These are phyloP conservation scores for Cadophora luteo-olivacea DNA, from an alignment of 2,329 filamentous ascomycete species.

Conservation along the genomic window DNA sequence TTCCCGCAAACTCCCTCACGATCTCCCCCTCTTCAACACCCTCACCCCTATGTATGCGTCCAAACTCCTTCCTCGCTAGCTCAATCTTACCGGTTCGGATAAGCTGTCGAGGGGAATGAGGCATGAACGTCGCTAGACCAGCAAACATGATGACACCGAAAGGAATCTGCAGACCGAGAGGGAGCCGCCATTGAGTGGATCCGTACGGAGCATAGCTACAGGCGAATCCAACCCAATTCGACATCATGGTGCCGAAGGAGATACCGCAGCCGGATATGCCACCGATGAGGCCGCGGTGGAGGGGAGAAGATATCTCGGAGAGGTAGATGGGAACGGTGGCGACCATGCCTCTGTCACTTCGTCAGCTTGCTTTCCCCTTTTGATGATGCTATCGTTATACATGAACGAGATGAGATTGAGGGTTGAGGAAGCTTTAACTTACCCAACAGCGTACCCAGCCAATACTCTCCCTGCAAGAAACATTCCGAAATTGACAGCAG, in stretches of 20 bases:
- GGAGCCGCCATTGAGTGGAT: constrained; percentile 59
- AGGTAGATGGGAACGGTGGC: constrained; percentile 41
- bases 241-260: constrained; percentile 60
- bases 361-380: background rate
- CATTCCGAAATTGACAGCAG: constrained; percentile 60
- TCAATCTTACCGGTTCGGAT: constrained; percentile 57
- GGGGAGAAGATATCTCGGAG: constrained; percentile 40
- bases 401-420: no score
- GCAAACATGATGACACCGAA: constrained; percentile 61
- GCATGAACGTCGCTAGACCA: constrained; percentile 62
- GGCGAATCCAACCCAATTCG: constrained; percentile 64
- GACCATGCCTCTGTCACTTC: constrained; percentile 30
- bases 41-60: constrained; percentile 52
- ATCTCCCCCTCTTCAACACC: constrained; percentile 48
- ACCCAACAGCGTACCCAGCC: constrained; percentile 54
- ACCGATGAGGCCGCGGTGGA: constrained; percentile 39
- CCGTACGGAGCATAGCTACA: constrained; percentile 61
- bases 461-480: constrained; percentile 57
- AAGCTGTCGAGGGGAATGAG: constrained; percentile 60
- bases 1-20: constrained; percentile 55
- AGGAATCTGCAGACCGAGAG: constrained; percentile 60
- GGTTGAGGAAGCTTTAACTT: constrained; percentile 25
- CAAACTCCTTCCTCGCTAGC: constrained; percentile 55
- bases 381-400: background rate
- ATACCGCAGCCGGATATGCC: constrained; percentile 57